Conservation (phyloP, 805 yeast genomes). For the Hanseniaspora guilliermondii region DNA sequence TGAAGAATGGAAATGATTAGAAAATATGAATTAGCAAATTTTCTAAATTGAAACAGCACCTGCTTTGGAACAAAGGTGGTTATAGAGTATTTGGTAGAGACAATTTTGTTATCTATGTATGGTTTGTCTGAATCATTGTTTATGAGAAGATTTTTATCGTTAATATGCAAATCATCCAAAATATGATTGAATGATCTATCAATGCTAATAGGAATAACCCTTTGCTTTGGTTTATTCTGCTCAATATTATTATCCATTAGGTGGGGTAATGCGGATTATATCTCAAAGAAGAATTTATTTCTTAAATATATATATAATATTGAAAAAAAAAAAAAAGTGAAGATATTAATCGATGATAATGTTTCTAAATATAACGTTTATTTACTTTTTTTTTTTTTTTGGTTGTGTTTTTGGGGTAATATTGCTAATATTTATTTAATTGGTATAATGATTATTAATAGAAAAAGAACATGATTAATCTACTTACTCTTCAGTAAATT, state of each 20-base stretch:
- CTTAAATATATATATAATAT: too few relatives aligned
- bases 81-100: constrained; percentile 75
- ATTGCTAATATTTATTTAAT: too few relatives aligned
- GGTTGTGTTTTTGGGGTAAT: too few relatives aligned
- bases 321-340: too few relatives aligned
- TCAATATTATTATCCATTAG: not conserved
- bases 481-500: too few relatives aligned
- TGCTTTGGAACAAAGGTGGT: constrained; percentile 81
- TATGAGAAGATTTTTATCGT: not conserved
- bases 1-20: constrained; percentile 82
- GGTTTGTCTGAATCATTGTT: constrained; percentile 29
- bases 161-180: not conserved
- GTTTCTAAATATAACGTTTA: too few relatives aligned
- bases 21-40: constrained; percentile 83
- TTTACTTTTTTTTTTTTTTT: too few relatives aligned
- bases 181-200: not conserved
- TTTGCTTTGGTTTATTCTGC: not conserved
- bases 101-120: constrained; percentile 55
- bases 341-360: too few relatives aligned
- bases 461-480: too few relatives aligned
- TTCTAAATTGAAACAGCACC: constrained; percentile 79
- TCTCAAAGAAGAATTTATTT: too few relatives aligned
- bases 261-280: not conserved
- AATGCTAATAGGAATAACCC: not conserved
- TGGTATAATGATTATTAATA: too few relatives aligned